phyloP scores from a whole-genome alignment of 805 yeast species.

The Tetrapisispora fleetii region DNA sequence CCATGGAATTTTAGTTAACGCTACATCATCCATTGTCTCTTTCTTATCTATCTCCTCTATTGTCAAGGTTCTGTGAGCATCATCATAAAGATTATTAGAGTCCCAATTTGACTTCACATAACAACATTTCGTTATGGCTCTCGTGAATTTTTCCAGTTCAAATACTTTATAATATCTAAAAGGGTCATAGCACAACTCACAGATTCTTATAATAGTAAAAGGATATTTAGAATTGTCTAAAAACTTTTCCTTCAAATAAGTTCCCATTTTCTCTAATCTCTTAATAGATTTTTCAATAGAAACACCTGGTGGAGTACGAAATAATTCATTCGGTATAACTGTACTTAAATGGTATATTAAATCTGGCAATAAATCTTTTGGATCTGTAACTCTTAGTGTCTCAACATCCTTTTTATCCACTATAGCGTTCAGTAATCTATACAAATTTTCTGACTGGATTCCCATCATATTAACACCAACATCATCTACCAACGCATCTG shows the following conservation, averaged over 20 bases:
- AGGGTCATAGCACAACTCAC: constrained; percentile 40
- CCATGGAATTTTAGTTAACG: constrained; percentile 24
- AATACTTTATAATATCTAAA: constrained; percentile 29
- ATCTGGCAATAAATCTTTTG: constrained; percentile 13
- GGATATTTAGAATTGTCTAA: constrained; percentile 26
- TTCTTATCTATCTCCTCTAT: background rate
- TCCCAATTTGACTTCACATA: constrained; percentile 14
- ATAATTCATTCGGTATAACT: constrained; percentile 20
- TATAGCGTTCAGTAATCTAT: constrained; percentile 7
- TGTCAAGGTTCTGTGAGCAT: background rate
- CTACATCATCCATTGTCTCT: constrained; percentile 14
- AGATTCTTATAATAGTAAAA: constrained; percentile 39
- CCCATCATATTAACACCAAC: constrained; percentile 5
- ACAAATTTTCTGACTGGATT: background rate
- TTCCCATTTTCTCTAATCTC: constrained; percentile 8
- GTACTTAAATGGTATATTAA: constrained; percentile 16
- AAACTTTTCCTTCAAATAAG: constrained; percentile 13
- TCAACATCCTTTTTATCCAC: constrained; percentile 10
- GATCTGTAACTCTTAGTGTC: constrained; percentile 6
- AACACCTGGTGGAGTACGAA: constrained; percentile 3
- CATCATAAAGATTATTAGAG: background rate
- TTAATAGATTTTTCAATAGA: constrained; percentile 2
- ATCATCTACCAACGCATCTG: constrained; percentile 1
- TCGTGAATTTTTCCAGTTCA: constrained; percentile 35
- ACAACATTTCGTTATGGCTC: constrained; percentile 32